Percentiles rank a stretch among this genome's conserved stretches.
Evolutionary conservation across 2,329 filamentous ascomycete genomes (phyloP).

Genomic region (Huntiella decipiens): DNA sequence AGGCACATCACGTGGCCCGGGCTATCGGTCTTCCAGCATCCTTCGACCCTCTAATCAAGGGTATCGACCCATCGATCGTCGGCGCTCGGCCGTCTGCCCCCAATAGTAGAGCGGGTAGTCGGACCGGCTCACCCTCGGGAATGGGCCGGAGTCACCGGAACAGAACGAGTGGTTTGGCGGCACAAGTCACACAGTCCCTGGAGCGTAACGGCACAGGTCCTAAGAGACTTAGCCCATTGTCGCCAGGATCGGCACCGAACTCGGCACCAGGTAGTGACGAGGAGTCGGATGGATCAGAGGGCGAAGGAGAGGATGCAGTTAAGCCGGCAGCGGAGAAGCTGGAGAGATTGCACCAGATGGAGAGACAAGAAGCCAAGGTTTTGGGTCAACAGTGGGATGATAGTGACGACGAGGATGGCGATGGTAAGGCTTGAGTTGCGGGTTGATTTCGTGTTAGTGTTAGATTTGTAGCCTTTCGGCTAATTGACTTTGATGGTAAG

Average conservation of each 20-base stretch:
- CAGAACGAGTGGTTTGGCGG: not conserved
- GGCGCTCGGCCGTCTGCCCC: slow-evolving; percentile 12
- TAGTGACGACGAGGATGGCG: slow-evolving; percentile 20
- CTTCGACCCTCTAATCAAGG: slow-evolving; percentile 46
- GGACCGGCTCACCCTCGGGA: slow-evolving; percentile 6
- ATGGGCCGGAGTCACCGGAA: not conserved
- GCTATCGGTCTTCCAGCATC: slow-evolving; percentile 42
- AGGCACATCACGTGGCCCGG: slow-evolving; percentile 44
- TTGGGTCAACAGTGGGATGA: slow-evolving; percentile 24
- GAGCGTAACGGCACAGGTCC: not conserved
- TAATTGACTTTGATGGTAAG: not conserved
- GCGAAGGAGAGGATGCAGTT: slow-evolving; percentile 24
- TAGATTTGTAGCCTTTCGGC: not conserved
- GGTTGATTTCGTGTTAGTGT: not conserved
- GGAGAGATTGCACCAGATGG: slow-evolving; percentile 39
- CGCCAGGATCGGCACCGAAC: not conserved
- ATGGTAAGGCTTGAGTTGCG: not conserved
- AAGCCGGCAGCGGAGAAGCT: slow-evolving; percentile 26
- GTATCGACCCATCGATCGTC: slow-evolving; percentile 21
- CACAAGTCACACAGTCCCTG: not conserved
- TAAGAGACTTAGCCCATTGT: not conserved
- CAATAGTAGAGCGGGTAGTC: slow-evolving; percentile 6
- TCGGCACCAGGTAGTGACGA: slow-evolving; percentile 20
- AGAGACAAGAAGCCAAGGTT: slow-evolving; percentile 37
- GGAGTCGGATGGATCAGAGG: slow-evolving; percentile 23